These are phyloP conservation scores for Fomitopsis pulvina DNA, from an alignment of 768 basidiomycete genomes.

Conservation along the genomic window DNA sequence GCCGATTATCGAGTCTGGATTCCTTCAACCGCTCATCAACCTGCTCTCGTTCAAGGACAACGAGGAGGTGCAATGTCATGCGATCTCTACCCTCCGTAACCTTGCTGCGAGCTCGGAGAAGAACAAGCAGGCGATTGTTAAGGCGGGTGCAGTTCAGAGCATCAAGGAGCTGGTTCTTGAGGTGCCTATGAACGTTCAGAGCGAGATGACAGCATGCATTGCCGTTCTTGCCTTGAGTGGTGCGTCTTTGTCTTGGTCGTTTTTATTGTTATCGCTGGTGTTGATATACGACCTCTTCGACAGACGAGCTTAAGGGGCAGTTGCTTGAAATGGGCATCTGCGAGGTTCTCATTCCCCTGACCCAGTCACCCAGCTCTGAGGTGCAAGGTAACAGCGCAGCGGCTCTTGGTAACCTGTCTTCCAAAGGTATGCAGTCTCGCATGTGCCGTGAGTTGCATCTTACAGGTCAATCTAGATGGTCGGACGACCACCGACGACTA, in stretches of 20 bases:
- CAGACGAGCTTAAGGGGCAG: conserved; percentile 96
- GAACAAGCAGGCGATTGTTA: conserved; percentile 97
- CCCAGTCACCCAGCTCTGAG: conserved; percentile 93
- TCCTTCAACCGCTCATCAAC: conserved; percentile 92
- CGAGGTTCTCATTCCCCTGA: conserved; percentile 94
- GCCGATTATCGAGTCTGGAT: conserved; percentile 97
- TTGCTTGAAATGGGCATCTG: conserved; percentile 97
- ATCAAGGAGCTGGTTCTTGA: conserved; percentile 96
- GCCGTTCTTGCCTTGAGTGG: conserved; percentile 94
- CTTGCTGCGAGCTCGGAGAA: conserved; percentile 95
- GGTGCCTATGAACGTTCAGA: conserved; percentile 95
- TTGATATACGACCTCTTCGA: conserved; percentile 5
- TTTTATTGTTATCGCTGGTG: not conserved
- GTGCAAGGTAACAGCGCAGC: conserved; percentile 99
- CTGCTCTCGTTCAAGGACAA: conserved; percentile 98
- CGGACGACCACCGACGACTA: conserved; percentile 81
- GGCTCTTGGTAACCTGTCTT: conserved; percentile 94
- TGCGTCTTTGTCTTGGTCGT: conserved; percentile 37
- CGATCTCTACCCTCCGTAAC: conserved; percentile 94
- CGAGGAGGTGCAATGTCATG: conserved; percentile 99
- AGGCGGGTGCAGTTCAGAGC: conserved; percentile 92
- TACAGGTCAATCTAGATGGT: conserved; percentile 45
- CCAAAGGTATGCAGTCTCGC: conserved; percentile 60
- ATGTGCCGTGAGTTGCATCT: not conserved
- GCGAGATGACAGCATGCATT: conserved; percentile 99